Percentiles rank a stretch among this genome's conserved stretches.
These are phyloP conservation scores for Cyberlindnera xylosilytica DNA, from an alignment of 805 yeast species.

Conservation along the genomic window DNA sequence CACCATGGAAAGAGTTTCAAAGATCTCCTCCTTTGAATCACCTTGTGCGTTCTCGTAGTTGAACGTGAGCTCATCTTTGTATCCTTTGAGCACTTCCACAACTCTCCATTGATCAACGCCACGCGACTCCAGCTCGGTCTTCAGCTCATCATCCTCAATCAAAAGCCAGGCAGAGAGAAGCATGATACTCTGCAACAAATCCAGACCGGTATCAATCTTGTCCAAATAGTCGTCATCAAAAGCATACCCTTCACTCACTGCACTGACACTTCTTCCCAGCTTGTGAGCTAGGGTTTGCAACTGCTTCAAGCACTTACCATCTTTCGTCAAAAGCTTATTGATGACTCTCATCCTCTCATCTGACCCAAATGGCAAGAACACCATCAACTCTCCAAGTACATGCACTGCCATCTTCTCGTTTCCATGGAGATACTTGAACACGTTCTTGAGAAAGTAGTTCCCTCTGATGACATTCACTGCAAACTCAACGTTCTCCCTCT, in stretches of 20 bases:
- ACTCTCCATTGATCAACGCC: slow-evolving; percentile 2
- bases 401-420: slow-evolving; percentile 11
- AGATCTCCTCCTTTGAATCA: slow-evolving; percentile 3
- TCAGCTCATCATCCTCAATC: slow-evolving; percentile 19
- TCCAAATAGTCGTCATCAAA: slow-evolving; percentile 19
- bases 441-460: slow-evolving; percentile 15
- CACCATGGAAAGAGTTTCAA: slow-evolving; percentile 9
- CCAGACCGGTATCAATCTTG: slow-evolving; percentile 20
- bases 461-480: slow-evolving; percentile 11
- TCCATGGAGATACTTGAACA: slow-evolving; percentile 12
- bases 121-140: slow-evolving; percentile 5
- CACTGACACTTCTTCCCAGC: neutral
- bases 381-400: slow-evolving; percentile 14
- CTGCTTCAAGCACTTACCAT: slow-evolving; percentile 13
- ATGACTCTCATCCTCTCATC: slow-evolving; percentile 24
- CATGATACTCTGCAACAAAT: slow-evolving; percentile 17
- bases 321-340: slow-evolving; percentile 17
- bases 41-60: slow-evolving; percentile 9
- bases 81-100: slow-evolving; percentile 9
- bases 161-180: slow-evolving; percentile 20
- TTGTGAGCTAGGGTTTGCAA: slow-evolving; percentile 6
- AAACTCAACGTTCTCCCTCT: slow-evolving; percentile 11
- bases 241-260: slow-evolving; percentile 6
- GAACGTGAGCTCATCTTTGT: slow-evolving; percentile 13
- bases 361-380: slow-evolving; percentile 21